Evolutionary conservation across 2,329 filamentous ascomycete species (phyloP), one percentile per base, ranked within the genome.

Genomic region (Amphichorda felina): DNA sequence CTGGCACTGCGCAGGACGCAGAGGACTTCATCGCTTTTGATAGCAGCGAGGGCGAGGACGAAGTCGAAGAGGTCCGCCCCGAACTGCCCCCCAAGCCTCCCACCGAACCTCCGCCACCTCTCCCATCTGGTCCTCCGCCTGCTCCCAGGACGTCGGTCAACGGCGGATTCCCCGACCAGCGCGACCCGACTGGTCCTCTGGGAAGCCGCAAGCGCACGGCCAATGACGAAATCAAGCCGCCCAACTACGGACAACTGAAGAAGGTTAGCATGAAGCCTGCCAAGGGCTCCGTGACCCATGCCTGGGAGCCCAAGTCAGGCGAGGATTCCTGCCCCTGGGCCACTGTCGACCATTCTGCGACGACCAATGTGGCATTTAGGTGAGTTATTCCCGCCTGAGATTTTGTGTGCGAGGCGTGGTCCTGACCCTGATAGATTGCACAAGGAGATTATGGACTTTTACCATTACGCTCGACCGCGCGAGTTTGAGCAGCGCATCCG

Each of bases 21-120:
- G 80, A 82, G 39, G 89, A 98, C 45, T 96, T 95, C 51, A 94
- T 98, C 37, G 93, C 89, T 0, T 83, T 89, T 40, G 82, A 79
- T 44, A 67, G 82, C 30, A 72, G 70, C 32, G 74, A 79, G 36
- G 70, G 71, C 18, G 66, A 72, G 28, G 61, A 63, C 2, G 49
- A 51, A 4, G 45, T 47, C 15, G 53, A 58, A 43, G 40, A 45
- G 11, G 35, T 38, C 19, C 38, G 40, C 15, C 33, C 35, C 11
- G 41, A 38, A 15, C 18, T 39, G 29, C 35, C 36, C 5, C 36
- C 36, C 14, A 42, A 41, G 30, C 40, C 43, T 15, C 40, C 42
- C 17, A 43, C 35, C 16, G 41, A 41, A 15, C 41, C 41, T n/a
- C 43, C 39, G 2, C 46, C 46, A 9, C 40, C 45, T 11, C 41